These are phyloP conservation scores for Vicia villosa DNA, from an alignment of 306 rosid genomes.

Conservation along the genomic window DNA sequence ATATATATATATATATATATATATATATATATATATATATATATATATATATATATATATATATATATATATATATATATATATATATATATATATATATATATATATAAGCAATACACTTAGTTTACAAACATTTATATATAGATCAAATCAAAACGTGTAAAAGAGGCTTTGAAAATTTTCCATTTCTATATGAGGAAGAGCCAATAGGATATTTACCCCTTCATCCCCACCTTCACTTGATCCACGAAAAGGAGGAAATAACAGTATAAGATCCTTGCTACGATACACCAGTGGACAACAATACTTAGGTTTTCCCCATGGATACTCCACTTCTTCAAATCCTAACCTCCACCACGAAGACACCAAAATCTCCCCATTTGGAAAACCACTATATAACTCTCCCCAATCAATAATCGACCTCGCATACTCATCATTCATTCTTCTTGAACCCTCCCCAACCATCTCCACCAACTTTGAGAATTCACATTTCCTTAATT, in stretches of 20 bases:
- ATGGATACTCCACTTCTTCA: slow-evolving; percentile 73
- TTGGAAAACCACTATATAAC: slow-evolving; percentile 61
- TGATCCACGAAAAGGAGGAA: slow-evolving; percentile 51
- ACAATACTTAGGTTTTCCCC: slow-evolving; percentile 78
- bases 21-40: too few species aligned
- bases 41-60: too few species aligned
- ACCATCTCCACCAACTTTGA: slow-evolving; percentile 61
- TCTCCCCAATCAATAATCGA: slow-evolving; percentile 78
- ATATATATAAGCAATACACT: too few species aligned
- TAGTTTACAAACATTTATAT: background rate
- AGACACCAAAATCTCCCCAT: slow-evolving; percentile 73
- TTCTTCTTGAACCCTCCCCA: slow-evolving; percentile 55
- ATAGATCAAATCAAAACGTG: slow-evolving; percentile 28
- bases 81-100: too few species aligned
- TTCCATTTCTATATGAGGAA: slow-evolving; percentile 60
- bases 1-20: too few species aligned
- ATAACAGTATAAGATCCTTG: slow-evolving; percentile 65
- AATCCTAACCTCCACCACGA: slow-evolving; percentile 85
- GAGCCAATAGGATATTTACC: slow-evolving; percentile 58
- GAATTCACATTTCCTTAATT: slow-evolving; percentile 42
- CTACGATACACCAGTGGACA: slow-evolving; percentile 63
- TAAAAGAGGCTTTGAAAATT: slow-evolving; percentile 50
- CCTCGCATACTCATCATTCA: slow-evolving; percentile 65
- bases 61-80: too few species aligned
- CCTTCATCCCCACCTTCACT: slow-evolving; percentile 31